Conservation (phyloP, 2,329 filamentous ascomycete species). For the Epichloe festucae region DNA sequence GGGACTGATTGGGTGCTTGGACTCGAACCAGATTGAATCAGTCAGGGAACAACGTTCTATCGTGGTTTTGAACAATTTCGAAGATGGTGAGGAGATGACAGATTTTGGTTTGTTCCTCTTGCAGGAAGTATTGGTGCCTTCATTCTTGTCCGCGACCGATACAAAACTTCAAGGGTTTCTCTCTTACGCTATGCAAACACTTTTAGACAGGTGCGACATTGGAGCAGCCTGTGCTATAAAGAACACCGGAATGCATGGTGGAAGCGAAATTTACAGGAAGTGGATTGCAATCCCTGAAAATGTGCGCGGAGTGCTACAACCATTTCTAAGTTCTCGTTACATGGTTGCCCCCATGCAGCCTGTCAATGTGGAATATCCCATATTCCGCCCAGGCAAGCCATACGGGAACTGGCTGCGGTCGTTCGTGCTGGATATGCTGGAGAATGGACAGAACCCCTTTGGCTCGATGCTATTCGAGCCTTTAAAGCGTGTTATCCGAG, state of each 20-base stretch:
- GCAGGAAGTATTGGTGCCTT: constrained; percentile 76
- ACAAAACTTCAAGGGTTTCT: constrained; percentile 80
- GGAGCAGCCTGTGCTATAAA: constrained; percentile 37
- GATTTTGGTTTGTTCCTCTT: constrained; percentile 79
- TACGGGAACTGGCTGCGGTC: constrained; percentile 73
- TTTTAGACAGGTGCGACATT: constrained; percentile 68
- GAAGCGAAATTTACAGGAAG: constrained; percentile 51
- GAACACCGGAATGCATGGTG: constrained; percentile 28
- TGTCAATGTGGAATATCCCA: constrained; percentile 55
- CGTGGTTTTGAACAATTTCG: constrained; percentile 78
- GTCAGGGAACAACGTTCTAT: constrained; percentile 70
- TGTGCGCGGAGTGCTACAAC: constrained; percentile 69
- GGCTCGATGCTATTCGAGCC: constrained; percentile 69
- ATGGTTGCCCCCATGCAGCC: constrained; percentile 50
- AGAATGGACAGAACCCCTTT: constrained; percentile 61
- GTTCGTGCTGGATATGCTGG: constrained; percentile 71
- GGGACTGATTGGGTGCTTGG: constrained; percentile 80
- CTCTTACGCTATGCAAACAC: constrained; percentile 87
- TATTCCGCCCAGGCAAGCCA: constrained; percentile 54
- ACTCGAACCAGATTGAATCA: constrained; percentile 78
- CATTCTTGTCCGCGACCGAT: constrained; percentile 83
- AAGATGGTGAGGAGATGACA: constrained; percentile 60
- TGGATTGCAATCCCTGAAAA: constrained; percentile 69
- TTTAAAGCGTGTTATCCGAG: constrained; percentile 67
- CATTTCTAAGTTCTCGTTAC: constrained; percentile 79